phyloP scores from a whole-genome alignment of 257 asterid genomes.

The Verbena officinalis region DNA sequence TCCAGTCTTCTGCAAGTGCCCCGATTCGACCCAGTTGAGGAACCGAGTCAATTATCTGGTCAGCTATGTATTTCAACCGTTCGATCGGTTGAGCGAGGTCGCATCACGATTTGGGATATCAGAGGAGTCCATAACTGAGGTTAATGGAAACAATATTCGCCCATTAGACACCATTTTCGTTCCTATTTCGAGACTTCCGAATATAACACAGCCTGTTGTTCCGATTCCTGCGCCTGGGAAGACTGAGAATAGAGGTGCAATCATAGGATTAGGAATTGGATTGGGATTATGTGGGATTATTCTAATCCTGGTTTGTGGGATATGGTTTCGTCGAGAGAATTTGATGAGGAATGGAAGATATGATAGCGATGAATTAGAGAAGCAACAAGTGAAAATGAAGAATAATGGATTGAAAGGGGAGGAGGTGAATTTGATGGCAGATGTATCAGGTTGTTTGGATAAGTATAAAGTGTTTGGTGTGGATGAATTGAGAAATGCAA shows the following conservation, averaged over 20 bases:
- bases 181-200: slow-evolving; percentile 71
- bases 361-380: slow-evolving; percentile 48
- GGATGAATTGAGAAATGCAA: slow-evolving; percentile 69
- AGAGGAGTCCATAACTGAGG: slow-evolving; percentile 40
- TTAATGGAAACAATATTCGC: slow-evolving; percentile 48
- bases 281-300: slow-evolving; percentile 58
- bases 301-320: slow-evolving; percentile 44
- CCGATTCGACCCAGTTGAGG: slow-evolving; percentile 42
- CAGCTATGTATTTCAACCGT: slow-evolving; percentile 69
- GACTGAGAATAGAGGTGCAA: slow-evolving; percentile 48
- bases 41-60: slow-evolving; percentile 49
- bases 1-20: slow-evolving; percentile 89
- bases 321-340: slow-evolving; percentile 49
- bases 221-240: slow-evolving; percentile 23
- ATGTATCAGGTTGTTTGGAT: slow-evolving; percentile 90
- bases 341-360: slow-evolving; percentile 32
- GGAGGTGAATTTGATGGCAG: slow-evolving; percentile 74
- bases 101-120: slow-evolving; percentile 60
- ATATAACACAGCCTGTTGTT: slow-evolving; percentile 50
- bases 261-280: slow-evolving; percentile 64
- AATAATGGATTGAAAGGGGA: slow-evolving; percentile 50
- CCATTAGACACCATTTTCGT: slow-evolving; percentile 62
- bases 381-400: slow-evolving; percentile 24
- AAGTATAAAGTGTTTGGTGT: slow-evolving; percentile 79
- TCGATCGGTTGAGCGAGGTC: slow-evolving; percentile 49